phyloP scores from a whole-genome alignment of 1,139 yeast species.

The Sugiyamaella sp. region DNA sequence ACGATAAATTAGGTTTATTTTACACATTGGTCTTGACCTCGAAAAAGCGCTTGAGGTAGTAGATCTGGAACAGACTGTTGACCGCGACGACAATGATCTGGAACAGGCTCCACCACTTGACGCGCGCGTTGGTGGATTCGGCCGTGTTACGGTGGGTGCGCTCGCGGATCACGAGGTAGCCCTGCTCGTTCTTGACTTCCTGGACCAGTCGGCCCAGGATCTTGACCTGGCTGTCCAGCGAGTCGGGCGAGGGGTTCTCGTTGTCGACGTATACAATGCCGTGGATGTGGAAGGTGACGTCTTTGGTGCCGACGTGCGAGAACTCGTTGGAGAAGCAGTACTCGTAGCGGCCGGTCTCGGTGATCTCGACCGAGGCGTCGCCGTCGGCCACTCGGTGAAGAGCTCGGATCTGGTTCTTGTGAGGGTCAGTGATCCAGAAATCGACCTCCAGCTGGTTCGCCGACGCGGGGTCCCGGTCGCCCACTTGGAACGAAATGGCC shows the following conservation, averaged over 20 bases:
- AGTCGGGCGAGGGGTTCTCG: constrained; percentile 77
- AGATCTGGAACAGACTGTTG: constrained; percentile 90
- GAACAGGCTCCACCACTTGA: constrained; percentile 96
- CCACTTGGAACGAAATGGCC: constrained; percentile 90
- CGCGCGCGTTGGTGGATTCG: constrained; percentile 94
- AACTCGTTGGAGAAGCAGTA: constrained; percentile 93
- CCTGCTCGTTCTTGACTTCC: constrained; percentile 84
- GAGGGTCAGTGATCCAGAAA: constrained; percentile 65
- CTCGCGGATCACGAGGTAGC: constrained; percentile 92
- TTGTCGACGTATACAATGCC: constrained; percentile 89
- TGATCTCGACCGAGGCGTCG: constrained; percentile 69
- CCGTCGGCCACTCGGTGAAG: constrained; percentile 74
- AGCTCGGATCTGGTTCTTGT: constrained; percentile 56
- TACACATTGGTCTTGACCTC: constrained; percentile 85
- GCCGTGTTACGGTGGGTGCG: constrained; percentile 98
- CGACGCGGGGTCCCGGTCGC: constrained; percentile 81
- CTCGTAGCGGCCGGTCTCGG: constrained; percentile 69
- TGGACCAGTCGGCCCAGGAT: constrained; percentile 74
- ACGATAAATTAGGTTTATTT: constrained; percentile 7
- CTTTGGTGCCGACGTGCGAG: constrained; percentile 72
- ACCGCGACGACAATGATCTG: constrained; percentile 83
- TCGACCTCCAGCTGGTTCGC: constrained; percentile 78
- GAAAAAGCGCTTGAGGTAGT: constrained; percentile 90
- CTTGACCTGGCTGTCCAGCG: constrained; percentile 83
- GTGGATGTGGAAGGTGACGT: constrained; percentile 93